Percentiles rank a stretch among this genome's conserved stretches.
Evolutionary conservation across 73 alveolate species (phyloP).

Genomic region (Paramecium biaurelia): DNA sequence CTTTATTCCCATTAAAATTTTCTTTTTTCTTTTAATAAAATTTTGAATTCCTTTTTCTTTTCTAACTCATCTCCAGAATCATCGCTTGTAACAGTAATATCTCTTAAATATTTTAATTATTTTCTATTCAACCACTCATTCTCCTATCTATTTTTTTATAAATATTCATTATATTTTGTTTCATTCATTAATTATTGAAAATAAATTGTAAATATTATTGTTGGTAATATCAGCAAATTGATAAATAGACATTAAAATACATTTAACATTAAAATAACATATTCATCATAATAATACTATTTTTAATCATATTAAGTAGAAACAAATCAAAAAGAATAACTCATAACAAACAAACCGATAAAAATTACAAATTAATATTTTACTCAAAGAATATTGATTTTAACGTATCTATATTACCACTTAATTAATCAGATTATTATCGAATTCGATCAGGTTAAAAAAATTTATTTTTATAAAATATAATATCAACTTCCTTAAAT

Average conservation of each 20-base stretch:
- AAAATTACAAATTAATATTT: not conserved
- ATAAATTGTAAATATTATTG: not conserved
- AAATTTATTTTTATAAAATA: not conserved
- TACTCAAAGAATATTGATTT: not conserved
- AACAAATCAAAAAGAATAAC: not conserved
- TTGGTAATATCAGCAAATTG: not conserved
- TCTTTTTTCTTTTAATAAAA: not conserved
- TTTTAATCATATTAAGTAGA: not conserved
- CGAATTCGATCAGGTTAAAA: not conserved
- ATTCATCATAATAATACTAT: not conserved
- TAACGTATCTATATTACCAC: not conserved
- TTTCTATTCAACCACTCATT: not conserved
- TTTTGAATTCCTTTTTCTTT: not conserved
- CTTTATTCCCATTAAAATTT: slow-evolving; percentile 1
- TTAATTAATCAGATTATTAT: not conserved
- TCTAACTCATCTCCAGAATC: not conserved
- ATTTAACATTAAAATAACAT: not conserved
- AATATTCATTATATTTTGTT: not conserved
- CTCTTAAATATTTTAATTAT: not conserved
- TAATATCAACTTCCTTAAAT: not conserved
- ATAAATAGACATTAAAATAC: not conserved
- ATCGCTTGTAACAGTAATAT: not conserved
- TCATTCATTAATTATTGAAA: not conserved
- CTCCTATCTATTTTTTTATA: not conserved
- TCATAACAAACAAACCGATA: not conserved